Evolutionary conservation across 768 basidiomycete species (phyloP), one percentile per base, ranked within the genome.

Genomic region (Amyloporia xantha): DNA sequence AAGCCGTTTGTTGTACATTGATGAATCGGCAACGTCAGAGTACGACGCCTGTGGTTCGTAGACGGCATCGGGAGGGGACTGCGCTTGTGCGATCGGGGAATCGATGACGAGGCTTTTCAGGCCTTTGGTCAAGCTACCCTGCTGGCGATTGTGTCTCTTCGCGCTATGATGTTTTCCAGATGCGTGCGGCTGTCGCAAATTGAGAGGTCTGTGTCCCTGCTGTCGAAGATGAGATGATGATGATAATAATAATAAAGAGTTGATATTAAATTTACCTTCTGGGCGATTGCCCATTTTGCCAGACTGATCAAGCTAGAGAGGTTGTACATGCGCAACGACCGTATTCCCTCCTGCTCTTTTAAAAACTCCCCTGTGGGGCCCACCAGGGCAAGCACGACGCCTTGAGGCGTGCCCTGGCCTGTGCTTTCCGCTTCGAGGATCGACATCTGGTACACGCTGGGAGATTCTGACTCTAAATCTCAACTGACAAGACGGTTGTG

Each of bases 311-410:
- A 66, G 60, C 88, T 88, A 17, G 79, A 71, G 17, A 92, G 71
- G 58, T 82, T 91, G 62, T 92, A 92, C 88, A 92, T 91, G 35
- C 90, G 78, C 35, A 91, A 65, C 6, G 72, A 69, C 40, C 81
- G 73, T 30, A 71, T 57, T 5, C 72, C 62, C 54, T 87, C 85
- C 44, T 73, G 65, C 28, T 86, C 80, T 51, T 75, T 79, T 1
- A 51, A 41, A 4, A 74, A 71, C 17, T 79, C 78, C 2, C 69
- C 59, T 17, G 80, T 77, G 0, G 82, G 77, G 17, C 86, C 83
- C 5, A 91, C 83, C 24, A 92, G 75, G 3, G 78, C 79, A 2
- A 92, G 72, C 23, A 89, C 80, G 17, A 92, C 87, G 12, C 90
- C 88, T 58, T 86, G 81, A 1, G 79, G 79, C 0, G 68, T 68